Conservation (phyloP, 2,329 filamentous ascomycete genomes). For the Colletotrichum sansevieriae region DNA sequence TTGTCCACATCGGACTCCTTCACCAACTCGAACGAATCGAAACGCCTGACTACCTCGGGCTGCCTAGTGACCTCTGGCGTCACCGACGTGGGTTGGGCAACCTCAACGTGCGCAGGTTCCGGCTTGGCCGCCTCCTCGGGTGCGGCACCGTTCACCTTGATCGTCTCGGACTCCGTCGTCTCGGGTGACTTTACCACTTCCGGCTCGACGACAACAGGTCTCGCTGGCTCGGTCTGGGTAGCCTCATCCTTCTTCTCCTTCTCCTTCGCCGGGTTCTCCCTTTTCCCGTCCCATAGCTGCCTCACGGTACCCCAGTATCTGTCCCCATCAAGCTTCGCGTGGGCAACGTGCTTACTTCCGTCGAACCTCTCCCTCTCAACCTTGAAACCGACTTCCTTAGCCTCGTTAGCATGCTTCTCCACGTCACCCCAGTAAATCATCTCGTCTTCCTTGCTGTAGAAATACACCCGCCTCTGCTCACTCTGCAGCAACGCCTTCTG, state of each 20-base stretch:
- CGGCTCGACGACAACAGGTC: background rate
- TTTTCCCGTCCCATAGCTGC: conserved; percentile 58
- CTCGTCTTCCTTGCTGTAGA: conserved; percentile 63
- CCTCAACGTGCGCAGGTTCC: background rate
- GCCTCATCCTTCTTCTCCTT: background rate
- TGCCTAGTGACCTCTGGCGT: conserved; percentile 1
- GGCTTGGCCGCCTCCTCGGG: background rate
- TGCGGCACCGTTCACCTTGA: background rate
- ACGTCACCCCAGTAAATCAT: conserved; percentile 62
- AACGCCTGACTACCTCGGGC: background rate
- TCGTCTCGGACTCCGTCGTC: background rate
- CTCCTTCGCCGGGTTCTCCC: background rate
- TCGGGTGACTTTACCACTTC: background rate
- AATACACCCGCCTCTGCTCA: conserved; percentile 62
- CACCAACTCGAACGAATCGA: background rate
- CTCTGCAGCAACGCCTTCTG: conserved; percentile 47
- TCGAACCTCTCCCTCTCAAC: conserved; percentile 61
- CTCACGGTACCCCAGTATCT: conserved; percentile 65
- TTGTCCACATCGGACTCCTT: conserved; percentile 1
- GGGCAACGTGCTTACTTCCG: conserved; percentile 64
- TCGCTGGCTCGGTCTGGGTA: background rate
- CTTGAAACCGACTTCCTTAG: conserved; percentile 53
- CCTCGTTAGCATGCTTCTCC: conserved; percentile 61
- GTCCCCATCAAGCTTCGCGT: conserved; percentile 58
- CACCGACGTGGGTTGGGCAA: background rate